These are phyloP conservation scores for Limnanthes douglasii DNA, from an alignment of 345 rosid species.

Conservation along the genomic window DNA sequence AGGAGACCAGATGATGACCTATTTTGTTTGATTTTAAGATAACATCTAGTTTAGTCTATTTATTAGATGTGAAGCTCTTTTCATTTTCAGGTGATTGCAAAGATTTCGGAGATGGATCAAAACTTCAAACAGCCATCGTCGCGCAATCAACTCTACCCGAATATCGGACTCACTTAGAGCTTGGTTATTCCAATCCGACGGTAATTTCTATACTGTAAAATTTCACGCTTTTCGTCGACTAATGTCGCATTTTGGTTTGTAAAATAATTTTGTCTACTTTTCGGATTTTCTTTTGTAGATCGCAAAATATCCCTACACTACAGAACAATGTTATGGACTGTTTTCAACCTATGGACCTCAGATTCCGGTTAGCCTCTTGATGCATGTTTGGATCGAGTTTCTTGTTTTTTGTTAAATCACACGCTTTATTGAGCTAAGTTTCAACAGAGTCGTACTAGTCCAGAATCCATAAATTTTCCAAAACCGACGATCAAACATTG, in stretches of 20 bases:
- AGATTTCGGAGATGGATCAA: conserved; percentile 28
- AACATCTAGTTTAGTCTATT: background rate
- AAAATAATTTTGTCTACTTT: conserved; percentile 7
- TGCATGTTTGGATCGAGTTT: background rate
- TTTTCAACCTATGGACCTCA: conserved; percentile 62
- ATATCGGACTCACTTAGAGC: conserved; percentile 26
- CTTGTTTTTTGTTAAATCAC: background rate
- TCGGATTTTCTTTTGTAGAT: conserved; percentile 25
- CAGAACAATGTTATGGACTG: conserved; percentile 62
- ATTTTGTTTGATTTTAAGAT: background rate
- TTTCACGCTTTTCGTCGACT: background rate
- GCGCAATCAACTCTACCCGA: conserved; percentile 37
- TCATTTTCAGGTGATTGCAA: conserved; percentile 39
- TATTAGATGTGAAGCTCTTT: conserved; percentile 4
- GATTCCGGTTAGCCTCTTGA: conserved; percentile 23
- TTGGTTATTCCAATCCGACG: conserved; percentile 58
- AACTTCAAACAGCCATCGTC: conserved; percentile 31
- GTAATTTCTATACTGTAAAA: conserved; percentile 11
- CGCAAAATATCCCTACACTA: conserved; percentile 44
- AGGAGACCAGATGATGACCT: background rate
- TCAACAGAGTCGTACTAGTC: too few species aligned
- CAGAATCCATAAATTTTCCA: too few species aligned
- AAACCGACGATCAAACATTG: too few species aligned
- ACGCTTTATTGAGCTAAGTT: background rate
- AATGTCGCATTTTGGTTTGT: background rate